Conservation (phyloP, 108 stramenopile species). For the Pseudonitzschia delicatissima region DNA sequence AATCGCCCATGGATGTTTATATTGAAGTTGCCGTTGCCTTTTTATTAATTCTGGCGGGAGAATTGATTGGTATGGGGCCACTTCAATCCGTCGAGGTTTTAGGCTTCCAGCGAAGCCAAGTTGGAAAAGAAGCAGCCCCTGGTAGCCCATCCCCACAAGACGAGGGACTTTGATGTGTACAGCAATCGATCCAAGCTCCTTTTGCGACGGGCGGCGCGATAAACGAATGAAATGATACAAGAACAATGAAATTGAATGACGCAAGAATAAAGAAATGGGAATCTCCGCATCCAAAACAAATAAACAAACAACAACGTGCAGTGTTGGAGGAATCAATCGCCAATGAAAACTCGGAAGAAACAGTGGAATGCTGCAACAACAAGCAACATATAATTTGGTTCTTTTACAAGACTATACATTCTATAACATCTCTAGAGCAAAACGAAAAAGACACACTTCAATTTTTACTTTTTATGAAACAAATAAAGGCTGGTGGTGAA, state of each 20-base stretch:
- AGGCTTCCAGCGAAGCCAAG: not conserved
- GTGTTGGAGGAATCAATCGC: too few species aligned
- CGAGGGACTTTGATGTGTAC: constrained; percentile 56
- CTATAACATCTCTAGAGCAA: too few species aligned
- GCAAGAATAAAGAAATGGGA: too few species aligned
- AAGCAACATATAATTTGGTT: too few species aligned
- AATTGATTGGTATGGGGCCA: constrained; percentile 30
- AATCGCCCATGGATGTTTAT: constrained; percentile 36
- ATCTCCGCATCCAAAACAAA: too few species aligned
- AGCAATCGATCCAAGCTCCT: constrained; percentile 21
- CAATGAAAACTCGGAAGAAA: too few species aligned
- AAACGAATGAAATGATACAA: not conserved
- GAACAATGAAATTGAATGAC: not conserved
- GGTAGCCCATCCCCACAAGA: constrained; percentile 32
- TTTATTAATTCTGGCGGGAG: constrained; percentile 24
- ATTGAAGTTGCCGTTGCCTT: constrained; percentile 32
- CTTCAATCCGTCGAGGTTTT: constrained; percentile 27
- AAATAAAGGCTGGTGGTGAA: too few species aligned
- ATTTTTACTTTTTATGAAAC: too few species aligned
- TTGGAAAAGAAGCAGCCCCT: constrained; percentile 15
- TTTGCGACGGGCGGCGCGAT: not conserved
- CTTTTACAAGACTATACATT: too few species aligned
- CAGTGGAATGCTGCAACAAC: too few species aligned
- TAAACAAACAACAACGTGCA: too few species aligned
- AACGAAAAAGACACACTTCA: too few species aligned